phyloP scores from a whole-genome alignment of 2,329 filamentous ascomycete genomes.

The Neonectria hederae region DNA sequence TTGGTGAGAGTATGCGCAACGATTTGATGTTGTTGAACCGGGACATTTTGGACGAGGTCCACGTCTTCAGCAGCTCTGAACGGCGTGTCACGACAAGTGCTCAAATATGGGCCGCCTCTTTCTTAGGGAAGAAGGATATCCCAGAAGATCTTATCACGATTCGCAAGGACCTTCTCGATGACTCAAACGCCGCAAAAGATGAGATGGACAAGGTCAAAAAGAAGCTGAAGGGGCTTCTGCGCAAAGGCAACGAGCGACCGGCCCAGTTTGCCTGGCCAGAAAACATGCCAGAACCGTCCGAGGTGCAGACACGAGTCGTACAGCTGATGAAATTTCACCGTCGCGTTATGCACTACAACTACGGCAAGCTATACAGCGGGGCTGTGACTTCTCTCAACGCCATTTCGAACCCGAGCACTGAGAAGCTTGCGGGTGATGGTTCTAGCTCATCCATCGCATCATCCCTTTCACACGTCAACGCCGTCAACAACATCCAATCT shows the following conservation, averaged over 20 bases:
- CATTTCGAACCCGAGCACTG: constrained; percentile 61
- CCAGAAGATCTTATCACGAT: constrained; percentile 87
- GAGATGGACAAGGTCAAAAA: constrained; percentile 99
- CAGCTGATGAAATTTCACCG: constrained; percentile 98
- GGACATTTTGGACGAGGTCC: constrained; percentile 89
- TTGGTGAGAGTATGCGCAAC: constrained; percentile 95
- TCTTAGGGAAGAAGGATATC: constrained; percentile 86
- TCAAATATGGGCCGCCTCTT: constrained; percentile 93
- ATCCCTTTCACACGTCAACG: constrained; percentile 68
- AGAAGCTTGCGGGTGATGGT: constrained; percentile 55
- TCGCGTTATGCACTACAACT: constrained; percentile 94
- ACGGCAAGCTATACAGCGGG: constrained; percentile 77
- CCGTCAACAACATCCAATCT: constrained; percentile 78
- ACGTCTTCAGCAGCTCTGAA: constrained; percentile 96
- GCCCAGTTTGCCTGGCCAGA: constrained; percentile 98
- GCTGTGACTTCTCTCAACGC: constrained; percentile 70
- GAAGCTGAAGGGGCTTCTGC: constrained; percentile 91
- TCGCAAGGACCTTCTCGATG: constrained; percentile 93
- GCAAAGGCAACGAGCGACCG: constrained; percentile 92
- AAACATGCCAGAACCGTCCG: constrained; percentile 91
- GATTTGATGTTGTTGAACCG: constrained; percentile 93
- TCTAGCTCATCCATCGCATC: constrained; percentile 56
- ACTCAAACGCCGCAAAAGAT: constrained; percentile 98
- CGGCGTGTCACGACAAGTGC: constrained; percentile 93
- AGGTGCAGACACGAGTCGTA: constrained; percentile 91